Conservation (phyloP, 495 filamentous ascomycete genomes). For the Hypoxylon intermedium region DNA sequence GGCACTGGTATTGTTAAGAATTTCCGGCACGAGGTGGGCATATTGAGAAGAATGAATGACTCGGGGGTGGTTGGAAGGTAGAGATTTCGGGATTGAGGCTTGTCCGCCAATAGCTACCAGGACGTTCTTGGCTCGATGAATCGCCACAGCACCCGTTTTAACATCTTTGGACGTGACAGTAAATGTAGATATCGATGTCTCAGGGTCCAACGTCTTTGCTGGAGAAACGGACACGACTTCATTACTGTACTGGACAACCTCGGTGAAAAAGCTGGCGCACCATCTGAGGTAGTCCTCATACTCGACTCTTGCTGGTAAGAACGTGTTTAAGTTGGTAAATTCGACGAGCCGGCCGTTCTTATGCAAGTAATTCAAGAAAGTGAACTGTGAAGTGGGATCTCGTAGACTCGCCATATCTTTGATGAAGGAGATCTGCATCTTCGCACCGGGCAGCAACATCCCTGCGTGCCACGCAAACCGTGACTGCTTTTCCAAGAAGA, state of each 20-base stretch:
- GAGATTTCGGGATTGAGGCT: constrained; percentile 73
- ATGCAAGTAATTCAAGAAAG: constrained; percentile 93
- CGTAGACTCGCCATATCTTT: constrained; percentile 93
- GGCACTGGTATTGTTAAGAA: constrained; percentile 63
- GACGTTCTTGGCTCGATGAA: constrained; percentile 72
- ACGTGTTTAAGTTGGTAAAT: constrained; percentile 90
- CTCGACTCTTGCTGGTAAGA: constrained; percentile 83
- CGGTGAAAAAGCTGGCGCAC: constrained; percentile 83
- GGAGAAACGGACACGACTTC: constrained; percentile 73
- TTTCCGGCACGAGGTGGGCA: constrained; percentile 63
- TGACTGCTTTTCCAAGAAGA: constrained; percentile 85
- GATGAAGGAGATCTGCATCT: constrained; percentile 98
- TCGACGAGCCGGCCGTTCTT: constrained; percentile 77
- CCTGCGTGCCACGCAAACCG: constrained; percentile 91
- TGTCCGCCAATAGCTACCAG: constrained; percentile 85
- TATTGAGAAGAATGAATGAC: constrained; percentile 94
- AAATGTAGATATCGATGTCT: constrained; percentile 57
- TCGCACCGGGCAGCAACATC: constrained; percentile 90
- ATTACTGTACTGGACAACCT: constrained; percentile 77
- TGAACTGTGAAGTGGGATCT: constrained; percentile 88
- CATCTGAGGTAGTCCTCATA: constrained; percentile 95
- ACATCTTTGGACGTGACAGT: constrained; percentile 51
- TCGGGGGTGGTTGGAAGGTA: constrained; percentile 65
- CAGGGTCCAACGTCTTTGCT: constrained; percentile 41
- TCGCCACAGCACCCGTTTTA: constrained; percentile 44